Evolutionary conservation across 768 basidiomycete species (phyloP).

Genomic region (Sarcomyxa edulis): DNA sequence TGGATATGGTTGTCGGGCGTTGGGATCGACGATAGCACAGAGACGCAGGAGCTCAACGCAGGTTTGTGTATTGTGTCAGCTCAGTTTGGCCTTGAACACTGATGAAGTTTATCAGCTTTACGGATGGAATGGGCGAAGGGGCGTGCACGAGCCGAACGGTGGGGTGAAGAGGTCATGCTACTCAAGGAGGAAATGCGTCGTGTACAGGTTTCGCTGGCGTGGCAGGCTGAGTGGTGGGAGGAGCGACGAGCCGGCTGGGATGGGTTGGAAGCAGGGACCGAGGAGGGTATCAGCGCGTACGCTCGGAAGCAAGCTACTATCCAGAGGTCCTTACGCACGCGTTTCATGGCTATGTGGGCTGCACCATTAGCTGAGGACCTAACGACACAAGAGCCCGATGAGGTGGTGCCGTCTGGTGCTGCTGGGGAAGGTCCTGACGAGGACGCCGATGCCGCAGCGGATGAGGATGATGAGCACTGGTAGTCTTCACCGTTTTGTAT

Average conservation of each 20-base stretch:
- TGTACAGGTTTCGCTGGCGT: conserved; percentile 1
- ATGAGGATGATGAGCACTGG: neutral
- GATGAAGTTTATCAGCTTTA: neutral
- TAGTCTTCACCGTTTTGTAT: neutral
- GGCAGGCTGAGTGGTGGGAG: conserved; percentile 6
- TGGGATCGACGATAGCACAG: conserved; percentile 1
- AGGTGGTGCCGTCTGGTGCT: too few relatives aligned
- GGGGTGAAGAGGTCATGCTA: conserved; percentile 5
- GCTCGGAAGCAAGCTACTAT: conserved; percentile 3
- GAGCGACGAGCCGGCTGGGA: neutral
- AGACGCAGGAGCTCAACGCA: conserved; percentile 2
- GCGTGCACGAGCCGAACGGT: conserved; percentile 1
- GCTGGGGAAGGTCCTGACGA: neutral
- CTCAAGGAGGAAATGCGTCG: conserved; percentile 8
- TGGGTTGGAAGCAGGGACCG: neutral
- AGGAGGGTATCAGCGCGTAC: conserved; percentile 5
- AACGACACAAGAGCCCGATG: too few relatives aligned
- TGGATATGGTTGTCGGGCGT: conserved; percentile 7
- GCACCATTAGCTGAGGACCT: neutral
- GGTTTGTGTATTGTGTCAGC: neutral
- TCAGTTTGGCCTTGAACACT: neutral
- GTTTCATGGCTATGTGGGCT: conserved; percentile 7
- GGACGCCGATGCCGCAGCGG: neutral
- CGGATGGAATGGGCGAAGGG: conserved; percentile 5
- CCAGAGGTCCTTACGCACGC: neutral